Evolutionary conservation across 108 stramenopile genomes (phyloP).

Genomic region (Cyclotella choctawhatcheeana): DNA sequence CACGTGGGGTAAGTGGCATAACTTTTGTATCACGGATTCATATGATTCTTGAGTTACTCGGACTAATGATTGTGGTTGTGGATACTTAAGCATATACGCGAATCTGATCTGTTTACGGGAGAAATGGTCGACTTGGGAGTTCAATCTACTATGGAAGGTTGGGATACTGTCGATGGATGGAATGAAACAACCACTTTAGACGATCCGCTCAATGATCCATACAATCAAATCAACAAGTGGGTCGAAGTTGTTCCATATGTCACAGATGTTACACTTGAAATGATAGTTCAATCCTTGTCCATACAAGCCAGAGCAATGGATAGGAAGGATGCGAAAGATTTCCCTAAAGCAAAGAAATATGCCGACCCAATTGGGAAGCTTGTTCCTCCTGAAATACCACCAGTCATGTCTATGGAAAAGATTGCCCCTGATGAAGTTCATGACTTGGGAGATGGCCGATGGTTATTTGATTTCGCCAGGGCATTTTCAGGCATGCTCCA

Average conservation of each 20-base stretch:
- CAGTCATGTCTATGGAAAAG: constrained; percentile 32
- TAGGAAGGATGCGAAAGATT: neutral
- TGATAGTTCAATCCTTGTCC: constrained; percentile 16
- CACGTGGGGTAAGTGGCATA: too few species aligned
- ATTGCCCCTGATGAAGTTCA: constrained; percentile 45
- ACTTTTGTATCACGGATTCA: too few species aligned
- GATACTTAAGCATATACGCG: constrained; percentile 31
- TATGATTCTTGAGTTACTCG: too few species aligned
- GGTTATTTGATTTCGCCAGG: constrained; percentile 52
- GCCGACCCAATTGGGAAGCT: constrained; percentile 39
- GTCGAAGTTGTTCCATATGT: constrained; percentile 12
- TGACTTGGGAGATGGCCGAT: constrained; percentile 38
- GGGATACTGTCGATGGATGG: constrained; percentile 36
- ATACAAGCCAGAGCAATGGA: constrained; percentile 23
- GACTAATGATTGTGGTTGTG: too few species aligned
- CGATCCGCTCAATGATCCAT: too few species aligned
- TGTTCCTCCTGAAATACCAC: constrained; percentile 41
- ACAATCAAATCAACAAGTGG: constrained; percentile 23
- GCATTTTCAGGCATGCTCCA: constrained; percentile 51
- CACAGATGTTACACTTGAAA: constrained; percentile 27
- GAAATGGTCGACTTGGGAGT: constrained; percentile 42
- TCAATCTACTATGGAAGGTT: constrained; percentile 27
- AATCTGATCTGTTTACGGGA: constrained; percentile 51
- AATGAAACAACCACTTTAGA: neutral
- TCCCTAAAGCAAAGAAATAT: neutral